phyloP scores from a whole-genome alignment of 2,329 filamentous ascomycete genomes.

The Epichloe typhina region DNA sequence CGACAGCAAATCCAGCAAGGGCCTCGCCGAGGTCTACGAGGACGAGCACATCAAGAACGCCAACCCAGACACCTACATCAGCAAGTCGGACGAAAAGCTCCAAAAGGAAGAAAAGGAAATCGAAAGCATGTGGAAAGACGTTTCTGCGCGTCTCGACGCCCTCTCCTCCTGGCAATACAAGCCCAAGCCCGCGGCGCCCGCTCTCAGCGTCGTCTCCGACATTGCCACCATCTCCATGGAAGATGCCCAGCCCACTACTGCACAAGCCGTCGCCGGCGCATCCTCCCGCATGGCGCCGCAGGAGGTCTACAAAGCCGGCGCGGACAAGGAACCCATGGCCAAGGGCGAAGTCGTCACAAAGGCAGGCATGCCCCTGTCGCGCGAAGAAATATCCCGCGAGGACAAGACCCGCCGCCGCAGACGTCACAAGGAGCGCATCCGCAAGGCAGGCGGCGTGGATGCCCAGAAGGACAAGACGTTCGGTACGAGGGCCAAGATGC shows the following conservation, averaged over 20 bases:
- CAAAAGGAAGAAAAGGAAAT: slow-evolving; percentile 75
- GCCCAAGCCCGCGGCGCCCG: slow-evolving; percentile 70
- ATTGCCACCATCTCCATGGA: slow-evolving; percentile 90
- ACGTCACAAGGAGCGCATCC: slow-evolving; percentile 73
- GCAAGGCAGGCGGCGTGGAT: slow-evolving; percentile 45
- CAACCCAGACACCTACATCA: slow-evolving; percentile 68
- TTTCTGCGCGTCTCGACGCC: slow-evolving; percentile 70
- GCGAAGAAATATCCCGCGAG: slow-evolving; percentile 78
- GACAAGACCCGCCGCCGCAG: slow-evolving; percentile 66
- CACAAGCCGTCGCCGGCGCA: slow-evolving; percentile 55
- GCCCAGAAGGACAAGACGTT: slow-evolving; percentile 18
- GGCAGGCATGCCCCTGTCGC: slow-evolving; percentile 63
- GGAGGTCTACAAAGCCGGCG: slow-evolving; percentile 79
- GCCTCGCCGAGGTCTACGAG: slow-evolving; percentile 87
- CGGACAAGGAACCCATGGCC: slow-evolving; percentile 49
- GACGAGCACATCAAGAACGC: slow-evolving; percentile 71
- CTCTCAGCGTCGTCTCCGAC: slow-evolving; percentile 76
- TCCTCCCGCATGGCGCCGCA: slow-evolving; percentile 79
- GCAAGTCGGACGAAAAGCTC: slow-evolving; percentile 69
- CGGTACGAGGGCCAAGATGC: slow-evolving; percentile 41
- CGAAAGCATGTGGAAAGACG: slow-evolving; percentile 66
- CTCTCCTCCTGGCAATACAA: slow-evolving; percentile 93
- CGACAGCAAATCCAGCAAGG: slow-evolving; percentile 75
- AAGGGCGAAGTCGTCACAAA: slow-evolving; percentile 64
- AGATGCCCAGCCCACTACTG: slow-evolving; percentile 78